Conservation (phyloP, 2,329 filamentous ascomycete genomes). For the Drechslerella coelobrocha region DNA sequence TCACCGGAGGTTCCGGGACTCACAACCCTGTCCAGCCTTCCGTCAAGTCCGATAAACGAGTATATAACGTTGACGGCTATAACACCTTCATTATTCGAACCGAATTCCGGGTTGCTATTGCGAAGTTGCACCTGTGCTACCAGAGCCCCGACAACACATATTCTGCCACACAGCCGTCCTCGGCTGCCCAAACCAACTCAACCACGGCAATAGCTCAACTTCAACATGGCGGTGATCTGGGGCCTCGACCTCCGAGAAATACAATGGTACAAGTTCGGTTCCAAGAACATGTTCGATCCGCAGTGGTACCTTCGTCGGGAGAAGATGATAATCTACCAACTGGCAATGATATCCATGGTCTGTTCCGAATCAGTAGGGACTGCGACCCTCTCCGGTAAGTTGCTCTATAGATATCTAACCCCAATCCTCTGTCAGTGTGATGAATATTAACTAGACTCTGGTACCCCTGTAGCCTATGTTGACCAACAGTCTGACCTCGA, state of each 20-base stretch:
- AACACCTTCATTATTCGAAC: not conserved
- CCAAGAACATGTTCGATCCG: conserved; percentile 66
- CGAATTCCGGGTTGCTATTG: not conserved
- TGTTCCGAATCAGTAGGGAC: conserved; percentile 67
- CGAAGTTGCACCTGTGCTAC: not conserved
- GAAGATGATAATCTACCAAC: conserved; percentile 68
- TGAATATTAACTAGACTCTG: not conserved
- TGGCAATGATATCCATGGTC: conserved; percentile 67
- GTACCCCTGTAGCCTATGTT: conserved; percentile 58
- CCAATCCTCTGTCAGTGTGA: conserved; percentile 2
- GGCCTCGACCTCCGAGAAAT: conserved; percentile 66
- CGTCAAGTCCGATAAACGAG: not conserved
- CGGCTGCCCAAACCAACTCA: not conserved
- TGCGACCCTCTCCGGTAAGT: conserved; percentile 63
- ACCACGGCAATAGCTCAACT: not conserved
- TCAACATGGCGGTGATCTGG: conserved; percentile 63
- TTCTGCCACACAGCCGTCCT: conserved; percentile 2
- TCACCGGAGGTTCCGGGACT: not conserved
- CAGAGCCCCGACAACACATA: conserved; percentile 9
- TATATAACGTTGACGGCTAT: too few species aligned
- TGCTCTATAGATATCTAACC: not conserved
- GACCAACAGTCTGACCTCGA: conserved; percentile 64
- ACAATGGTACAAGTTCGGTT: conserved; percentile 67
- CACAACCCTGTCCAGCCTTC: not conserved
- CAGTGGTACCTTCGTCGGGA: conserved; percentile 65